Base-by-base conservation (phyloP, 192 early-diverging fungal genomes). In the Backusella westeae region DNA sequence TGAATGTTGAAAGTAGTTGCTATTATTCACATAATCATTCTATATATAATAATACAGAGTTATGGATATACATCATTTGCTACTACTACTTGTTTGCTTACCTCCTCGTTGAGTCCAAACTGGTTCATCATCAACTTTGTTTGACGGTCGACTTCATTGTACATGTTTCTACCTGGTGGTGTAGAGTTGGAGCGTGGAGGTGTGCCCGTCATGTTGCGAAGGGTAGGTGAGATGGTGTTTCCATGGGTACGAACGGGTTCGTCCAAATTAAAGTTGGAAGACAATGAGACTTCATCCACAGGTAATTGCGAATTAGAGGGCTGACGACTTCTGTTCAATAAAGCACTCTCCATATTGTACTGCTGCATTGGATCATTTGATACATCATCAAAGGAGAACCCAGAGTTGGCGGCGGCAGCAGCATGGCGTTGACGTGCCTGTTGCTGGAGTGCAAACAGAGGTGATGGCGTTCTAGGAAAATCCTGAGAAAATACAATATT, bases 401-500 rank as follows among this genome's bases (percentile, higher is more conserved):
- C 70, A 26, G 56, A 63, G 9, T 26, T 63, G 26, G 56, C 21
- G 26, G 56, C 21, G 14, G 68, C 52, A 29, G 69, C 67, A 8
- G 66, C 34, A 21, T 75, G 78, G 23, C 78, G 72, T 76, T 86
- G 76, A 19, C 79, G 80, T 73, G 84, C 65, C 77, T 85, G 69
- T 72, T 88, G 78, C 78, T 85, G 80, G 71, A 82, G 72, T 75
- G 84, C 74, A 73, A 82, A 84, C 5, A 79, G 32, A 19, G 89
- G 89, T 2, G 89, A 90, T 17, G 89, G 87, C 4, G 89, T 89
- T 36, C 89, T 70, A 12, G 89, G 89, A 56, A 89, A 90, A 73
- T 89, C 88, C 80, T 32, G 32, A 32, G 32, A 32, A 32, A 32
- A 32, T 32, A 32, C 32, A 32, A 32, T 3, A 2, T 32, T 32